phyloP scores from a whole-genome alignment of 148 eudicot genomes.

The Silene latifolia region DNA sequence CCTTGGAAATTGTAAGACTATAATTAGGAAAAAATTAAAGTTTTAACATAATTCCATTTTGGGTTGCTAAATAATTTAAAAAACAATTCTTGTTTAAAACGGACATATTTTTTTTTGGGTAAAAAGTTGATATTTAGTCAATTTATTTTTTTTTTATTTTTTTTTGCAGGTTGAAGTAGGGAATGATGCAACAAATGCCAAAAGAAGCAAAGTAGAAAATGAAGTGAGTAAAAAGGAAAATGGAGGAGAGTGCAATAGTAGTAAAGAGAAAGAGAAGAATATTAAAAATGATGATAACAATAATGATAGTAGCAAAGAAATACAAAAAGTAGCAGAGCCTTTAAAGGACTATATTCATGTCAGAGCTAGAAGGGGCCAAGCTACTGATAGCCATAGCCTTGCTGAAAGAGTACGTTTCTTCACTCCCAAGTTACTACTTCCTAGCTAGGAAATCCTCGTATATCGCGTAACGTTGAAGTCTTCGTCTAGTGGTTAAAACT shows the following conservation, averaged over 20 bases:
- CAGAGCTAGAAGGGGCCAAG: conserved; percentile 58
- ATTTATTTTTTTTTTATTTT: not conserved
- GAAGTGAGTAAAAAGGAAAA: conserved; percentile 20
- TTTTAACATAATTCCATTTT: too few relatives aligned
- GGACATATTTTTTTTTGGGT: too few relatives aligned
- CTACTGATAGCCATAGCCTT: conserved; percentile 56
- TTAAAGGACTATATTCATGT: conserved; percentile 65
- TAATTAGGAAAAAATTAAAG: too few relatives aligned
- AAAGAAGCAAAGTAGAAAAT: conserved; percentile 35
- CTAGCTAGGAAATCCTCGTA: not conserved
- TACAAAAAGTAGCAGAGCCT: conserved; percentile 37
- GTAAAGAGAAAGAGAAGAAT: conserved; percentile 6
- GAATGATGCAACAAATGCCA: conserved; percentile 38
- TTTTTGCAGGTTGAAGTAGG: conserved; percentile 29
- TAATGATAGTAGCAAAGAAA: conserved; percentile 18
- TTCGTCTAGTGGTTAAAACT: conserved; percentile 2
- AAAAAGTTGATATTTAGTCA: too few relatives aligned
- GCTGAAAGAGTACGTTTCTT: conserved; percentile 55
- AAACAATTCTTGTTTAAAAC: too few relatives aligned
- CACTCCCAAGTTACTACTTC: not conserved
- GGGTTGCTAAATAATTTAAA: too few relatives aligned
- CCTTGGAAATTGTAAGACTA: too few relatives aligned
- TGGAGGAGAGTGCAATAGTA: conserved; percentile 16
- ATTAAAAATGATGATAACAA: not conserved
- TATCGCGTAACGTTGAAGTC: not conserved